Base-by-base conservation (phyloP, 306 rosid genomes). In the Lathyrus sativus region DNA sequence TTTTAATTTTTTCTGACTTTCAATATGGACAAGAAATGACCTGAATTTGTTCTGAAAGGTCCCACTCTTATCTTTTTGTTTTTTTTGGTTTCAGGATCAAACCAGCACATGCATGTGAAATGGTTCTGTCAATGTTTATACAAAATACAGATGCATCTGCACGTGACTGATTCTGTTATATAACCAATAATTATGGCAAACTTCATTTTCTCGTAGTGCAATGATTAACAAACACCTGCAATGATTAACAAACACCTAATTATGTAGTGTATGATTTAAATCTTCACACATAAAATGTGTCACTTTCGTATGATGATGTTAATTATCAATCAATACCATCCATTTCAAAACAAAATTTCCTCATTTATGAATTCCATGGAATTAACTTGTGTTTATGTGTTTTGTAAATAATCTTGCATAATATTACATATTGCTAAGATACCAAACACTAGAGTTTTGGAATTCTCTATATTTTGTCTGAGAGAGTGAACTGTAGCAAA, bases 221-320 rank as follows among this genome's bases (percentile, higher is more conserved):
- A 67, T 43, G 9, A 73, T 67, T 74, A 65, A n/a, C n/a, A n/a
- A n/a, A n/a, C n/a, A n/a, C n/a, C n/a, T 57, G 38, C 31, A 67
- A 67, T 43, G 9, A 73, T 67, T 74, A 65, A 62, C 54, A 50
- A 46, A 42, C 79, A 57, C 61, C 31, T 55, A 44, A 62, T 62
- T 62, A 78, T 61, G 11, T 22, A 22, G 24, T 22, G 24, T 26
- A 26, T 10, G 7, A 55, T 71, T 62, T 49, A 39, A 38, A 38
- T 19, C 35, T 26, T 39, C 56, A 33, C 49, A 37, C 17, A 9
- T 19, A 7, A 71, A 35, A 50, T 45, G 24, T 65, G 69, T 65
- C 44, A 39, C 61, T 51, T 19, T 24, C 2, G 58, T 17, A 0
- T 22, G 42, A 60, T 29, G 33, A 29, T 29, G 33, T 3, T 37